Percentiles rank a stretch among this genome's conserved stretches.
phyloP scores from a whole-genome alignment of 306 rosid genomes.

The Cicer arietinum region DNA sequence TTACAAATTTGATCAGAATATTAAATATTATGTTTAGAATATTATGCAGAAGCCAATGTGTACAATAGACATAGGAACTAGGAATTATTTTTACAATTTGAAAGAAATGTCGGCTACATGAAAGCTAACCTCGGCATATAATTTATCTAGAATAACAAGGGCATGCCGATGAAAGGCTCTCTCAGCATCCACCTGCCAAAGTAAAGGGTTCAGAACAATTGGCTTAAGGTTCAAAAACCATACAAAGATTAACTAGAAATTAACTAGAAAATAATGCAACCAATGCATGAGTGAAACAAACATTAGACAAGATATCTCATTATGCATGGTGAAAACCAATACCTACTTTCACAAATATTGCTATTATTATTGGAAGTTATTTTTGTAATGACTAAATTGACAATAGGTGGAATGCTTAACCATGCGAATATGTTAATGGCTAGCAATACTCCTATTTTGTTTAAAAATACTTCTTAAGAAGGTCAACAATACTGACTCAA shows the following conservation, averaged over 20 bases:
- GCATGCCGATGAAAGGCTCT: conserved; percentile 78
- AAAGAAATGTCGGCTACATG: conserved; percentile 33
- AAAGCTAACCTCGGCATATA: conserved; percentile 75
- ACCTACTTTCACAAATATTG: background rate
- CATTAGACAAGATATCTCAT: conserved; percentile 13
- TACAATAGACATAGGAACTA: conserved; percentile 27
- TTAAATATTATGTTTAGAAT: background rate
- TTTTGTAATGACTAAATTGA: conserved; percentile 26
- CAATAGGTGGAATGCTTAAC: background rate
- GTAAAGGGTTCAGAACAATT: conserved; percentile 18
- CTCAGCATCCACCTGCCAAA: conserved; percentile 82
- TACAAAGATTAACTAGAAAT: background rate
- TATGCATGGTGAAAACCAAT: conserved; percentile 6
- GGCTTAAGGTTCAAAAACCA: conserved; percentile 41
- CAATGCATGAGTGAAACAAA: conserved; percentile 28
- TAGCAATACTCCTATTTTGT: background rate
- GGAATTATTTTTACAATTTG: conserved; percentile 23
- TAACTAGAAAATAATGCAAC: conserved; percentile 12
- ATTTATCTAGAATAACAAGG: conserved; percentile 72
- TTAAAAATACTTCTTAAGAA: background rate
- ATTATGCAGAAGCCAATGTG: conserved; percentile 30
- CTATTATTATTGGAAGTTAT: background rate
- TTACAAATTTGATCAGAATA: conserved; percentile 32
- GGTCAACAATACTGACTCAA: background rate
- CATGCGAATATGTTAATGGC: conserved; percentile 1